Evolutionary conservation across 2,329 filamentous ascomycete genomes (phyloP).

Genomic region (Penicillium vulpinum): DNA sequence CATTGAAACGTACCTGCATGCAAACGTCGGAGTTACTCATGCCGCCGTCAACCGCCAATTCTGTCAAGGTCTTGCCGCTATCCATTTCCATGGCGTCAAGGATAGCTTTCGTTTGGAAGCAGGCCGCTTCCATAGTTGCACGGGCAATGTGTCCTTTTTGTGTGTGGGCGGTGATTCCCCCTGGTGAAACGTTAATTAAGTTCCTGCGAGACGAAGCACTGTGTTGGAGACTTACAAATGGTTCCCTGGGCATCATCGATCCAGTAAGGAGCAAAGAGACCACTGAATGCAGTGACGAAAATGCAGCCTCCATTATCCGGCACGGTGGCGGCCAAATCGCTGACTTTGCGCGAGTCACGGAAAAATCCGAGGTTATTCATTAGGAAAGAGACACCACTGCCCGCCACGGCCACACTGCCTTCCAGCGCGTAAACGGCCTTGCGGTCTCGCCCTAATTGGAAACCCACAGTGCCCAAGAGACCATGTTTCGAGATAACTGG

Average conservation of each 20-base stretch:
- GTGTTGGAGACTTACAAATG: conserved; percentile 58
- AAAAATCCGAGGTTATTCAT: conserved; percentile 67
- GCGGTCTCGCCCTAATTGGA: conserved; percentile 70
- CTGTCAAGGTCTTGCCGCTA: conserved; percentile 70
- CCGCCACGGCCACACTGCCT: conserved; percentile 79
- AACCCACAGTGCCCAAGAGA: conserved; percentile 81
- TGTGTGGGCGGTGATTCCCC: conserved; percentile 83
- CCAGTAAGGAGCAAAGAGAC: conserved; percentile 91
- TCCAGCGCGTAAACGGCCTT: conserved; percentile 78
- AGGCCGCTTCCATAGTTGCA: conserved; percentile 85
- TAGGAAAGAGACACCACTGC: conserved; percentile 75
- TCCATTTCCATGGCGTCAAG: conserved; percentile 89
- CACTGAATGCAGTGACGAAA: conserved; percentile 87
- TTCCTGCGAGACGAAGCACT: not conserved
- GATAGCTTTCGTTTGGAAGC: conserved; percentile 90
- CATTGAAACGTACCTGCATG: conserved; percentile 64
- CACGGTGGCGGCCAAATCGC: conserved; percentile 63
- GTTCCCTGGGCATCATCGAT: conserved; percentile 90
- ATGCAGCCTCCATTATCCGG: conserved; percentile 79
- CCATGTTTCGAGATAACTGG: conserved; percentile 84
- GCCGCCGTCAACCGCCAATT: conserved; percentile 81
- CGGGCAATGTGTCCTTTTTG: conserved; percentile 82
- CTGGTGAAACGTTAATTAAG: conserved; percentile 38
- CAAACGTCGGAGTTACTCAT: conserved; percentile 85
- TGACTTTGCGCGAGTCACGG: conserved; percentile 62